Percentiles rank a stretch among this genome's conserved stretches.
These are phyloP conservation scores for Dothidotthia symphoricarpi DNA, from an alignment of 2,329 filamentous ascomycete genomes.

Conservation along the genomic window DNA sequence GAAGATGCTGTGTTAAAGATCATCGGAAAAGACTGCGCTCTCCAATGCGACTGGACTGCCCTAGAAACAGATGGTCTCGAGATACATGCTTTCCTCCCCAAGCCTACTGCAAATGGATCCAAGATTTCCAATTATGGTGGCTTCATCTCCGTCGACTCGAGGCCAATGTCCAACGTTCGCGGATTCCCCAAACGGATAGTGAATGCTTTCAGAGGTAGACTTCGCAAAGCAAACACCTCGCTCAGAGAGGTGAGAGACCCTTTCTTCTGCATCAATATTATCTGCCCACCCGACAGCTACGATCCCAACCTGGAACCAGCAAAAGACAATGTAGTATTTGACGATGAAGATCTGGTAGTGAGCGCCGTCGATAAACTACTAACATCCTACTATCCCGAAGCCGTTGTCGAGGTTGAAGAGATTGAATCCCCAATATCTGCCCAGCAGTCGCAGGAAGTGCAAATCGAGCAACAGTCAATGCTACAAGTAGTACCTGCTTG, in stretches of 20 bases:
- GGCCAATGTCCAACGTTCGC: constrained; percentile 58
- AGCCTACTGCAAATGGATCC: constrained; percentile 43
- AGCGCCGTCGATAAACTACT: constrained; percentile 48
- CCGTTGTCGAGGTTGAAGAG: constrained; percentile 5
- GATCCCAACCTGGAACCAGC: constrained; percentile 70
- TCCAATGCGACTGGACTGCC: constrained; percentile 52
- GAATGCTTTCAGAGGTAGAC: constrained; percentile 52
- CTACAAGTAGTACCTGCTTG: background rate
- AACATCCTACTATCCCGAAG: constrained; percentile 34
- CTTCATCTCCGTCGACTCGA: constrained; percentile 67
- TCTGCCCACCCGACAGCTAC: constrained; percentile 62
- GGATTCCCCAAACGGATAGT: constrained; percentile 62
- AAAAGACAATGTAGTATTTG: constrained; percentile 71
- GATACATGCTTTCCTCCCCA: constrained; percentile 61
- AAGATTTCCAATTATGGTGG: constrained; percentile 46
- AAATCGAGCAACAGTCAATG: background rate
- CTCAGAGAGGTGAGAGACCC: constrained; percentile 47
- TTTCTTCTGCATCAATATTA: constrained; percentile 65
- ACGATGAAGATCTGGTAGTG: constrained; percentile 52
- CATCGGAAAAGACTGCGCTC: constrained; percentile 57
- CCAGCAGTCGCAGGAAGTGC: background rate
- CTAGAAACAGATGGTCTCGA: constrained; percentile 44
- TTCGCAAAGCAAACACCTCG: constrained; percentile 38
- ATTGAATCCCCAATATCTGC: constrained; percentile 2
- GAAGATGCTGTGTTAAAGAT: constrained; percentile 63